Base-by-base conservation (phyloP, 106 monocot species). In the Gastrodia elata region DNA sequence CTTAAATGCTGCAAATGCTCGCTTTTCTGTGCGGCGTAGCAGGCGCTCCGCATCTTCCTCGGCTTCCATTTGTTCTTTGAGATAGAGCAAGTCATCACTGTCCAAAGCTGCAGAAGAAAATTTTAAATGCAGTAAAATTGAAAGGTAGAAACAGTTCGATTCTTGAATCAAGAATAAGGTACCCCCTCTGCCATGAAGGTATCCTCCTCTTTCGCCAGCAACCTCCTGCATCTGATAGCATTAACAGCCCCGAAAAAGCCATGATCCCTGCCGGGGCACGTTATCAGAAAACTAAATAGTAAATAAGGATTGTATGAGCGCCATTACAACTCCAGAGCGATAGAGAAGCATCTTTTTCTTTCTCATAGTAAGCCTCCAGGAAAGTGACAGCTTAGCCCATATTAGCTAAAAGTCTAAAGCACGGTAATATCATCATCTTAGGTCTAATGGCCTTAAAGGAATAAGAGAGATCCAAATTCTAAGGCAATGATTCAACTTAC, bases 61-160 rank as follows among this genome's bases (percentile, higher is more conserved):
- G 9, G 96, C 96, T 77, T 96, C 96, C 96, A 96, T 96, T 74
- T 96, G 96, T 75, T 96, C 96, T 80, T 96, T 96, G 18, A 96
- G 89, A 76, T 96, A 96, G 22, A 96, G 84, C 77, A 92, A 78
- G 83, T 96, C 96, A 84, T 96, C 96, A 77, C 92, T 92, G 81
- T 96, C 96, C 82, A 96, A 75, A 75, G 96, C 96, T 96, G 87
- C 64, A 75, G 18, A 71, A 20, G 48, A 68, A 42, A 15, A 28
- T 41, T 57, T 15, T 39, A 32, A 40, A n/a, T 25, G 4, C 68
- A 27, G 9, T 10, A 69, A 41, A 26, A 20, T 18, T 41, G 68
- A 7, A 26, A 69, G 10, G 2, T 28, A 32, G 4, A 69, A 69
- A 40, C 1, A 25, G 25, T 20, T 3, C 11, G 41, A 68, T 40